Base-by-base conservation (phyloP, 208 protist genomes). In the Porcisia deanei region DNA sequence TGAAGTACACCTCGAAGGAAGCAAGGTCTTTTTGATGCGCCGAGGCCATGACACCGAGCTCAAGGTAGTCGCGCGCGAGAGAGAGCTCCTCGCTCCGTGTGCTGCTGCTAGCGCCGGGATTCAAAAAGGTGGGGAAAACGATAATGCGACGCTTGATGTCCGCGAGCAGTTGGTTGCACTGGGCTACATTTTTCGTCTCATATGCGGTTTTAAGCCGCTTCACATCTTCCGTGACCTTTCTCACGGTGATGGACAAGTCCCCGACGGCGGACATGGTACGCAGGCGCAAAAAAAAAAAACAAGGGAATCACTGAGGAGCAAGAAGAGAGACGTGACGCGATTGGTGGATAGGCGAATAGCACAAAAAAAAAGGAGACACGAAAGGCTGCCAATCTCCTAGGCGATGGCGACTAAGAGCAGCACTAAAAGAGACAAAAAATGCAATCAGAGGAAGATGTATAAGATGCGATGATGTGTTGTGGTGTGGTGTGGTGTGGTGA, bases 101-200 rank as follows among this genome's bases (percentile, higher is more conserved):
- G 34, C 63, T 77, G 86, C 89, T 94, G 54, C 85, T 54, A 30
- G 83, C 89, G 25, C 82, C 43, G 14, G 93, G 93, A 67, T 88
- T 91, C 37, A 98, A 88, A 75, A 93, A 98, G 16, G 92, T 97
- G 9, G 95, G 95, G 25, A 98, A 84, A n/a, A 91, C 37, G 68
- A 97, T 97, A 47, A 98, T 85, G 67, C 84, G 84, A n/a, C 73
- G 75, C 82, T 97, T 97, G 49, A 98, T 77, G 25, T 71, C 79
- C 5, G 76, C 78, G 22, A 98, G 82, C 20, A 96, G 47, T 1
- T 74, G 34, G 58, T 83, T 76, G 76, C 89, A 95, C 47, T 76
- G 79, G 14, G 83, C 54, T 58, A 90, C 79, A 54, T 96, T 82
- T 52, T 90, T 88, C 1, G 57, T 71, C 37, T 91, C 86, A 71